Evolutionary conservation across 2,329 filamentous ascomycete species (phyloP).

Genomic region (Diplodia sapinea): DNA sequence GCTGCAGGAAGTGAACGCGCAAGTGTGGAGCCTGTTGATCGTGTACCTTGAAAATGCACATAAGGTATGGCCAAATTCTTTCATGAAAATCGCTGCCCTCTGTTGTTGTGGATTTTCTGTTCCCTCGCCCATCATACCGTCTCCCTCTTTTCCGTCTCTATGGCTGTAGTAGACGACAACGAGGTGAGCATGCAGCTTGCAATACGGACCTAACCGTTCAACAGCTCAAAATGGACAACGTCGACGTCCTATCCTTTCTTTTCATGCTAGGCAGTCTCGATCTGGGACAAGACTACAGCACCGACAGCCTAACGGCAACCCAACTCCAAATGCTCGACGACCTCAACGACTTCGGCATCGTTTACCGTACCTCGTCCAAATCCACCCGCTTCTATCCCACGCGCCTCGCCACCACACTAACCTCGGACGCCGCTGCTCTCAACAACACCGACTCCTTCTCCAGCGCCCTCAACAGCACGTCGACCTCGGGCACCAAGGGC

Average conservation of each 20-base stretch:
- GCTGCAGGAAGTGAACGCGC: slow-evolving; percentile 91
- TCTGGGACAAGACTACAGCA: slow-evolving; percentile 89
- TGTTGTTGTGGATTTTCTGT: neutral
- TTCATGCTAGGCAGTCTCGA: slow-evolving; percentile 95
- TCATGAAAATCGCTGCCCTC: neutral
- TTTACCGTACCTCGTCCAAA: slow-evolving; percentile 65
- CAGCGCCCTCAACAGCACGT: slow-evolving; percentile 62
- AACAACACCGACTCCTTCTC: slow-evolving; percentile 72
- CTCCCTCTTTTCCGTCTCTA: too few relatives aligned
- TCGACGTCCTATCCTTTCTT: slow-evolving; percentile 94
- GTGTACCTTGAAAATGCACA: slow-evolving; percentile 84
- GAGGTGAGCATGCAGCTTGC: neutral
- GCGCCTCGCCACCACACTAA: slow-evolving; percentile 90
- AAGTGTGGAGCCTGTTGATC: slow-evolving; percentile 94
- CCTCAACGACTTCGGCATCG: slow-evolving; percentile 88
- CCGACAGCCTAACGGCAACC: slow-evolving; percentile 77
- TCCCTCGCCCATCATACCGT: neutral
- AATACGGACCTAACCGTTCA: neutral
- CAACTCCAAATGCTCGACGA: slow-evolving; percentile 89
- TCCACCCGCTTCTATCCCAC: slow-evolving; percentile 78
- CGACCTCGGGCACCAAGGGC: slow-evolving; percentile 67
- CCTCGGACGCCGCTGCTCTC: slow-evolving; percentile 74
- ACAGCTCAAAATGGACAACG: slow-evolving; percentile 75
- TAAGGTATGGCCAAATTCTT: neutral
- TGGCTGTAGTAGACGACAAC: too few relatives aligned